phyloP scores from a whole-genome alignment of 106 monocot genomes.

The Apostasia ramifera region DNA sequence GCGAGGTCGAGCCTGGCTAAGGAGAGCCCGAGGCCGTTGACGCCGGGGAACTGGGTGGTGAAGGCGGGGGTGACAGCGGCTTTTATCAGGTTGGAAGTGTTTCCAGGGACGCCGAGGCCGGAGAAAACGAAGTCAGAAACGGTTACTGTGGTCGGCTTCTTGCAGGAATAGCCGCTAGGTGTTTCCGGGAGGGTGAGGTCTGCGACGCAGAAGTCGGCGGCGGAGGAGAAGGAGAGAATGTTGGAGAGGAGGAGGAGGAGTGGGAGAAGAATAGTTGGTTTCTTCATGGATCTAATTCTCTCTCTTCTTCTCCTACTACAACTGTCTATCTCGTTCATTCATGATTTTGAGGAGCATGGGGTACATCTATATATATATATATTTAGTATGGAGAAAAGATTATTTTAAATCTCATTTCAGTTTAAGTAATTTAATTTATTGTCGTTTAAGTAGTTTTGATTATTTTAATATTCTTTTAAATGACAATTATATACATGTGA shows the following conservation, averaged over 20 bases:
- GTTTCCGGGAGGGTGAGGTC: conserved; percentile 31
- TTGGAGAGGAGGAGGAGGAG: conserved; percentile 33
- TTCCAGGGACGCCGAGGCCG: conserved; percentile 43
- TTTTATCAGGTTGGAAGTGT: conserved; percentile 61
- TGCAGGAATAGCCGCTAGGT: conserved; percentile 69
- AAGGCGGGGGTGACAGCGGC: conserved; percentile 65
- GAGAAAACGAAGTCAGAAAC: conserved; percentile 60
- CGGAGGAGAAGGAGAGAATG: conserved; percentile 20
- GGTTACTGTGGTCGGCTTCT: conserved; percentile 20
- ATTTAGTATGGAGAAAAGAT: too few relatives aligned
- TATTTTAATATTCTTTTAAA: too few relatives aligned
- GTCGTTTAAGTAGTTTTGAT: too few relatives aligned
- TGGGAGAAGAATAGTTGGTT: conserved; percentile 10
- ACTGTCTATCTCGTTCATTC: too few relatives aligned
- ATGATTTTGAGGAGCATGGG: too few relatives aligned
- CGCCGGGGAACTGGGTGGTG: conserved; percentile 47
- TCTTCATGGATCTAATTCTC: not conserved
- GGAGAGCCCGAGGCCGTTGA: conserved; percentile 86
- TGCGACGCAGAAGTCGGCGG: conserved; percentile 72
- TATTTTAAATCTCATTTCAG: too few relatives aligned
- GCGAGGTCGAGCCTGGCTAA: conserved; percentile 61
- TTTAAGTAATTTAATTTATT: too few relatives aligned
- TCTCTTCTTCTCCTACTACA: not conserved
- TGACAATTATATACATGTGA: too few relatives aligned
- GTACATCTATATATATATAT: too few relatives aligned